phyloP scores from a whole-genome alignment of 495 filamentous ascomycete genomes.

The Podospora pseudocomata region DNA sequence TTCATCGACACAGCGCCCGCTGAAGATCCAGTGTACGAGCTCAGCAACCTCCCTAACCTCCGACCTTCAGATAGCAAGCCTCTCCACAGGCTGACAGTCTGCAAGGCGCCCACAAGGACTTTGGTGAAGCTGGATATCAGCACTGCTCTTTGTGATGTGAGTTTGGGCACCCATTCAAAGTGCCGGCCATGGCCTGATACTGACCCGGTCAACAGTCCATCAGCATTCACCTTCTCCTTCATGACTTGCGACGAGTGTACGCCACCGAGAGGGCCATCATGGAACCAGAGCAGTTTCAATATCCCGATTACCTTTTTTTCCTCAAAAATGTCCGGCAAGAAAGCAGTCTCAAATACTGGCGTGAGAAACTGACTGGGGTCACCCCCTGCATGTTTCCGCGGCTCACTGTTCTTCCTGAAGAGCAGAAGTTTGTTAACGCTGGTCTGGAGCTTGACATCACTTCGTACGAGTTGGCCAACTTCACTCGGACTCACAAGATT shows the following conservation, averaged over 20 bases:
- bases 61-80: slow-evolving; percentile 36
- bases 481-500: slow-evolving; percentile 33
- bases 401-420: slow-evolving; percentile 24
- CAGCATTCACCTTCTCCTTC: slow-evolving; percentile 42
- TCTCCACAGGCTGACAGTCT: slow-evolving; percentile 45
- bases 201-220: slow-evolving; percentile 22
- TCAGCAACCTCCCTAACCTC: slow-evolving; percentile 40
- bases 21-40: slow-evolving; percentile 41
- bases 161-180: not conserved
- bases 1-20: slow-evolving; percentile 43
- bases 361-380: slow-evolving; percentile 34
- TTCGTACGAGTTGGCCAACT: slow-evolving; percentile 33
- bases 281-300: slow-evolving; percentile 32
- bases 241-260: slow-evolving; percentile 42
- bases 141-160: slow-evolving; percentile 43
- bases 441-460: slow-evolving; percentile 39
- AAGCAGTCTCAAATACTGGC: slow-evolving; percentile 41
- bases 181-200: not conserved
- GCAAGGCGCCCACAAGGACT: slow-evolving; percentile 40
- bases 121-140: slow-evolving; percentile 46
- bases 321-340: slow-evolving; percentile 33
- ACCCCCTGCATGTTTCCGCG: slow-evolving; percentile 41
- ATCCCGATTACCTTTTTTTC: slow-evolving; percentile 39
- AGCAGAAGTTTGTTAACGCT: slow-evolving; percentile 32
- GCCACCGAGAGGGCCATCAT: slow-evolving; percentile 32